phyloP scores from a whole-genome alignment of 2,329 filamentous ascomycete species.

The Sporothrix globosa region DNA sequence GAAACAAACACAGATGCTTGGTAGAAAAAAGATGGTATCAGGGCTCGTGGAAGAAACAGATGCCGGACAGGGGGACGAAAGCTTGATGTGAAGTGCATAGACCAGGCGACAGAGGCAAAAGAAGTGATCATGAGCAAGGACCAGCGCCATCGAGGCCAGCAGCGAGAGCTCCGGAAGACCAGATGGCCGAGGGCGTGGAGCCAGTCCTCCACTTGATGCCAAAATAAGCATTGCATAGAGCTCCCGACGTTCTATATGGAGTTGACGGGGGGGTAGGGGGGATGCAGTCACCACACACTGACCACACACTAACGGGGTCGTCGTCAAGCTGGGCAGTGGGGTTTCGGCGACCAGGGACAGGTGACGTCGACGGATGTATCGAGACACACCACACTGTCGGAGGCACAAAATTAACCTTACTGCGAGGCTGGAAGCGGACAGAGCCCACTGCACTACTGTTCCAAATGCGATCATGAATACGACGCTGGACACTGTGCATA shows the following conservation, averaged over 20 bases:
- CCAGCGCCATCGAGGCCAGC: neutral
- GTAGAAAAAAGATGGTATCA: neutral
- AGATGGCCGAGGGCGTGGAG: constrained; percentile 25
- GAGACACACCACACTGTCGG: neutral
- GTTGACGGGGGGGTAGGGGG: neutral
- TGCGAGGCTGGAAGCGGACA: constrained; percentile 32
- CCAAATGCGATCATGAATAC: neutral
- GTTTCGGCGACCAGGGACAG: constrained; percentile 19
- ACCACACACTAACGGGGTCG: neutral
- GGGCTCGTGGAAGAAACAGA: constrained; percentile 19
- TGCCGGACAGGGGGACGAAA: constrained; percentile 17
- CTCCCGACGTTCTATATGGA: neutral
- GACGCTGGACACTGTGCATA: constrained; percentile 7
- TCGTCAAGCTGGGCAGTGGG: constrained; percentile 5
- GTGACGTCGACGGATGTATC: constrained; percentile 1
- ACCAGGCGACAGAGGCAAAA: constrained; percentile 2
- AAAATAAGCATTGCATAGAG: constrained; percentile 11
- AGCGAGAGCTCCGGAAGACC: constrained; percentile 8
- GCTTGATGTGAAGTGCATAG: neutral
- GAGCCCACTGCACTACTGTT: neutral
- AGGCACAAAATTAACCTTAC: constrained; percentile 36
- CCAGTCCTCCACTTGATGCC: neutral
- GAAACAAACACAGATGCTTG: constrained; percentile 28
- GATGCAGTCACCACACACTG: neutral
- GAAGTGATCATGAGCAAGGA: neutral